Base-by-base conservation (phyloP, 177 flowering plant species). In the Vitis hybrid region DNA sequence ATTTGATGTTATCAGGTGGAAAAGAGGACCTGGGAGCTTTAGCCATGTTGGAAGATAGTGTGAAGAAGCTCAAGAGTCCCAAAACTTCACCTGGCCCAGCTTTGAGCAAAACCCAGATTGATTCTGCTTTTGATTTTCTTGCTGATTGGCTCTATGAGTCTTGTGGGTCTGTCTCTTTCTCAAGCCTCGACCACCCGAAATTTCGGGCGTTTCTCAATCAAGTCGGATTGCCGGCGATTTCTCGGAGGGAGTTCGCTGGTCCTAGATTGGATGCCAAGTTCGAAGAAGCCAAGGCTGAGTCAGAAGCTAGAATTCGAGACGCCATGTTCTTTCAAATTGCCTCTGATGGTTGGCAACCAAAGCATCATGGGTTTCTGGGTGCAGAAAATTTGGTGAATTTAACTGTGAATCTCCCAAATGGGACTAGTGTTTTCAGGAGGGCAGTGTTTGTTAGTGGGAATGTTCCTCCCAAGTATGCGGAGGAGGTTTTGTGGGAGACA, bases 121-220 rank as follows among this genome's bases (percentile, higher is more conserved):
- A 87, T 40, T 79, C 80, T 6, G 98, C 98, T 2, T 60, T 94
- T 49, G 84, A 83, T 68, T 79, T 67, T 54, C 82, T 96, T 1
- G 80, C 93, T 15, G 97, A 94, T 65, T 96, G 99, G 99, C 77
- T 93, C n/a, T 94, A 86, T 60, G 96, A 96, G 77, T 92, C 92
- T 6, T 85, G 91, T 65, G 96, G 99, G 58, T 80, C 91, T 3
- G 97, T 96, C n/a, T 85, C 98, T 6, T 80, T 92, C 70, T 87
- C 97, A 10, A 84, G 90, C 68, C 72, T 96, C 4, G 97, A 92
- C 73, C 98, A 94, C 70, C 97, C 97, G 30, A 96, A 90, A 79
- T 96, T 96, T 80, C 71, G 77, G 76, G 90, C 89, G 24, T 96
- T 96, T 72, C 81, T 96, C 13, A 78, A 75, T 56, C 97, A 91